Evolutionary conservation across 2,329 filamentous ascomycete genomes (phyloP).

Genomic region (Aspergillus sp.): DNA sequence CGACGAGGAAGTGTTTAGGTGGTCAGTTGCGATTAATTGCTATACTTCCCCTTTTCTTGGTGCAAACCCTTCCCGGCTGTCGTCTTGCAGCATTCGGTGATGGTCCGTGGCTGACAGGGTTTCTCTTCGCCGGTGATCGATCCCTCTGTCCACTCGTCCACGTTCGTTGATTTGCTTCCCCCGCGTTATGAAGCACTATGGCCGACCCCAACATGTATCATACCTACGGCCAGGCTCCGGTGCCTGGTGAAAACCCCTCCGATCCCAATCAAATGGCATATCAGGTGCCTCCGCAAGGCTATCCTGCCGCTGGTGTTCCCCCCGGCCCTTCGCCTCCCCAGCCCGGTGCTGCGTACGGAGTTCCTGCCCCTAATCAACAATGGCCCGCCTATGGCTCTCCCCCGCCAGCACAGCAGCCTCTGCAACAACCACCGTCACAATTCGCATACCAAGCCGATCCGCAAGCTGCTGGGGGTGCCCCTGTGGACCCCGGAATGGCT

Average conservation of each 20-base stretch:
- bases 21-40: slow-evolving; percentile 33
- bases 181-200: slow-evolving; percentile 42
- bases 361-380: slow-evolving; percentile 35
- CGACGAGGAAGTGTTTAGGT: slow-evolving; percentile 26
- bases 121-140: slow-evolving; percentile 7
- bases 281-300: slow-evolving; percentile 56
- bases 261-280: slow-evolving; percentile 55
- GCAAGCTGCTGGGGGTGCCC: slow-evolving; percentile 27
- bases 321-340: slow-evolving; percentile 44
- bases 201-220: slow-evolving; percentile 47
- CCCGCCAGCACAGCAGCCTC: slow-evolving; percentile 21
- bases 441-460: slow-evolving; percentile 31
- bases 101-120: slow-evolving; percentile 11
- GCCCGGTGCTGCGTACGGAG: slow-evolving; percentile 38
- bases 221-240: slow-evolving; percentile 37
- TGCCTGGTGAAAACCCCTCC: slow-evolving; percentile 54
- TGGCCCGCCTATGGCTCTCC: slow-evolving; percentile 34
- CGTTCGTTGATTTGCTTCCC: slow-evolving; percentile 3
- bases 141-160: slow-evolving; percentile 10
- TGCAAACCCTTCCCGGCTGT: background rate
- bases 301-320: slow-evolving; percentile 36
- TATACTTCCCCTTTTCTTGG: background rate
- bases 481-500: slow-evolving; percentile 38
- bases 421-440: slow-evolving; percentile 29
- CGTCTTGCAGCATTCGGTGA: slow-evolving; percentile 5